Conservation (phyloP, 1,284 basidiomycete genomes). For the Cryptococcus hybrid region DNA sequence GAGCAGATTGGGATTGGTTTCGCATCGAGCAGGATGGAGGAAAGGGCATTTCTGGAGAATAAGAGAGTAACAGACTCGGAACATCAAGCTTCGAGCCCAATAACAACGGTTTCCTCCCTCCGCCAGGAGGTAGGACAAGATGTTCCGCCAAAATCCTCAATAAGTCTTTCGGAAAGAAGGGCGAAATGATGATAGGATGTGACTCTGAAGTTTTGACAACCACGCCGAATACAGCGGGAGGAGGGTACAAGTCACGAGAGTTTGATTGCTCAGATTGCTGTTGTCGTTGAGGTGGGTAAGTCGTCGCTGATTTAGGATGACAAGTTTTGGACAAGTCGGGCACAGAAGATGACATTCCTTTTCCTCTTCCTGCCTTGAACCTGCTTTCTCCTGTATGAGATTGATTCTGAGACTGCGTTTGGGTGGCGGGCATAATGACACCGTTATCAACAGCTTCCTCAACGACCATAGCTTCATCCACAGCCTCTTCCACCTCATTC, state of each 20-base stretch:
- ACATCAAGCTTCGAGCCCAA: constrained; percentile 39
- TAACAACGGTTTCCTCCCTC: constrained; percentile 12
- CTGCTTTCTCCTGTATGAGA: too few species aligned
- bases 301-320: too few species aligned
- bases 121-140: constrained; percentile 21
- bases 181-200: constrained; percentile 78
- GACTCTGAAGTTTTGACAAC: constrained; percentile 68
- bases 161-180: constrained; percentile 33
- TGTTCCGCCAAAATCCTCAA: constrained; percentile 32
- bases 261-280: too few species aligned
- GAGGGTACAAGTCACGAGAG: neutral
- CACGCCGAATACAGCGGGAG: constrained; percentile 27
- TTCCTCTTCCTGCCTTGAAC: too few species aligned
- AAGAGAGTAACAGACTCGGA: constrained; percentile 58
- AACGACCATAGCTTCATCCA: constrained; percentile 26
- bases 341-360: constrained; percentile 25
- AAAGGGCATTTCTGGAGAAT: constrained; percentile 29
- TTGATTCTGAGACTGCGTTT: too few species aligned
- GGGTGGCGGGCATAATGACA: constrained; percentile 13
- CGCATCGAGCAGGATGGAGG: too few species aligned
- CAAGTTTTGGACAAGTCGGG: constrained; percentile 20
- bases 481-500: constrained; percentile 23
- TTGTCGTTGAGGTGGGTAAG: too few species aligned
- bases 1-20: neutral
- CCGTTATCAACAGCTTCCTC: constrained; percentile 31